Evolutionary conservation across 2,329 filamentous ascomycete genomes (phyloP), one percentile per base, ranked within the genome.

Genomic region (Ophiostoma novo-ulmi): DNA sequence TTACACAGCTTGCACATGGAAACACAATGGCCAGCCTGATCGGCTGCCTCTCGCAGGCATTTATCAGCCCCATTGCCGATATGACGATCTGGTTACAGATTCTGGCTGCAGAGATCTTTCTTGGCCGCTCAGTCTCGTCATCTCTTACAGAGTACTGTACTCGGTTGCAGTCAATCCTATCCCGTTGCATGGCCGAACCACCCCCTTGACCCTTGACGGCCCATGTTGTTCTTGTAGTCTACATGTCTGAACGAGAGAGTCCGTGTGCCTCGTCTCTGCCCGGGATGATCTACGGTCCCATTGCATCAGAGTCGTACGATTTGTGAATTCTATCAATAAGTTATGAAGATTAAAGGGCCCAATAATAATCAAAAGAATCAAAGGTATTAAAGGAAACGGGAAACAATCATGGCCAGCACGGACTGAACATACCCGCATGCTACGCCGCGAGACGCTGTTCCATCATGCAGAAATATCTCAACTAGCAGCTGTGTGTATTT

Each of bases 271-370:
- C 70, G 55, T 48, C 7, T 31, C 52, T 65, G 26, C 41, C 44
- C 44, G 44, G 44, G 55, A 69, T 63, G 68, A 69, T 69, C 69
- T 39, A 55, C 70, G 35, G 31, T 14, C 64, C 31, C 52, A 71
- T 70, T 73, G 70, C 70, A 73, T 73, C 72, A 72, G 67, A 72
- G 67, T 73, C 72, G 70, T 72, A 73, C 70, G 72, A 73, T 70
- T 52, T 22, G n/a, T 5, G 11, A 22, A 5, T 10, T 3, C 22
- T 17, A 3, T 14, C 22, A 58, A 8, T 20, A 20, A 7, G 3
- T 8, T 20, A 7, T 48, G 44, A 48, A 48, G 17, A 48, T 3
- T 13, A 17, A 48, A 20, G n/a, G 44, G 17, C 5, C 44, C 14
- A 44, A 44, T 13, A 14, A 3, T 6, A 13, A 44, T 17, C 17